Percentiles rank a stretch among this genome's conserved stretches.
Evolutionary conservation across 2,329 filamentous ascomycete genomes (phyloP).

Genomic region (Arthrobotrys entomopaga): DNA sequence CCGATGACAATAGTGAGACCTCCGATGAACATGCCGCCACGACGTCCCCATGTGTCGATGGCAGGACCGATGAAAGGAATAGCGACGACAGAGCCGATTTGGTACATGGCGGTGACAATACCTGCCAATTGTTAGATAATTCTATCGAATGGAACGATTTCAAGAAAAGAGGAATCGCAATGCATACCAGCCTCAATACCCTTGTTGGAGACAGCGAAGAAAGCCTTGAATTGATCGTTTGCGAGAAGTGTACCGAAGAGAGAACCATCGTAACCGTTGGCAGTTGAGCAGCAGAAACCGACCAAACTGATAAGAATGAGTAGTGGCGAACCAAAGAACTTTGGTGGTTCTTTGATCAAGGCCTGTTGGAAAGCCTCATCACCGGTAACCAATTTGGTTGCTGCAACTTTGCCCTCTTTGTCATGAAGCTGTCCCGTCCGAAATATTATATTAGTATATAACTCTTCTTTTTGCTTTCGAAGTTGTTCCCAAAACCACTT

Average conservation of each 20-base stretch:
- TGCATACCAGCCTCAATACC: slow-evolving; percentile 41
- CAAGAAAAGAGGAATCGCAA: slow-evolving; percentile 65
- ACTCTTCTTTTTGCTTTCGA: not conserved
- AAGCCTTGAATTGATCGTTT: not conserved
- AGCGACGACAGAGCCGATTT: slow-evolving; percentile 70
- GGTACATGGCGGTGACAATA: slow-evolving; percentile 70
- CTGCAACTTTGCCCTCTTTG: slow-evolving; percentile 18
- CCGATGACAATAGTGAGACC: slow-evolving; percentile 66
- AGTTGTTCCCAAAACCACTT: slow-evolving; percentile 12
- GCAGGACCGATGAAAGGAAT: slow-evolving; percentile 68
- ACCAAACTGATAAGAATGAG: slow-evolving; percentile 18
- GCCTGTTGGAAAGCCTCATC: slow-evolving; percentile 19
- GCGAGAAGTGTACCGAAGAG: slow-evolving; percentile 62
- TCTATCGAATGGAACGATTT: slow-evolving; percentile 59
- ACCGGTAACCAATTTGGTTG: slow-evolving; percentile 2
- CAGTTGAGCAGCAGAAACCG: slow-evolving; percentile 62
- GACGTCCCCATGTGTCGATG: slow-evolving; percentile 66
- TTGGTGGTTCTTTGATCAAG: slow-evolving; percentile 14
- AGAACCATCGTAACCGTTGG: slow-evolving; percentile 70
- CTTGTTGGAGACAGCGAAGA: slow-evolving; percentile 15
- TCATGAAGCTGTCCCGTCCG: not conserved
- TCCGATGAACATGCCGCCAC: slow-evolving; percentile 67
- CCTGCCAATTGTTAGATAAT: slow-evolving; percentile 65
- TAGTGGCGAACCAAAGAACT: slow-evolving; percentile 2
- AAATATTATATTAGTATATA: slow-evolving; percentile 11